Conservation (phyloP, 768 basidiomycete species). For the Mycena belliarum region DNA sequence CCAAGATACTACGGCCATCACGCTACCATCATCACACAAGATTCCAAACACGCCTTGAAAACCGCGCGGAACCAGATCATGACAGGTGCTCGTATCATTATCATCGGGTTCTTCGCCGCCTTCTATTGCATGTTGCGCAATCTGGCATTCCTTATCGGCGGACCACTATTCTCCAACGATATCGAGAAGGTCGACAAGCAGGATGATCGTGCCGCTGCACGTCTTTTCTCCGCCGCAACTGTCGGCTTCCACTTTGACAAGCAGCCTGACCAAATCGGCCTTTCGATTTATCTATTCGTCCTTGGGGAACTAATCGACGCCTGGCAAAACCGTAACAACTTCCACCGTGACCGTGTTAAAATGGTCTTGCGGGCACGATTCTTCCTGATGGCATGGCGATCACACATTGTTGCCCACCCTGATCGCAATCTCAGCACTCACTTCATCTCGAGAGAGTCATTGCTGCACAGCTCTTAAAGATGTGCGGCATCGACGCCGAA, state of each 20-base stretch:
- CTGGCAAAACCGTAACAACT: slow-evolving; percentile 28
- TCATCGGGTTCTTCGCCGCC: slow-evolving; percentile 24
- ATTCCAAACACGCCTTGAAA: slow-evolving; percentile 38
- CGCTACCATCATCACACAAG: slow-evolving; percentile 33
- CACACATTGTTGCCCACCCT: slow-evolving; percentile 20
- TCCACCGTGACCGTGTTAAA: slow-evolving; percentile 24
- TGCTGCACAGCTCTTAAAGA: slow-evolving; percentile 14
- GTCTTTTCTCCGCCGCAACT: slow-evolving; percentile 32
- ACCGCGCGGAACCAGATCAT: slow-evolving; percentile 37
- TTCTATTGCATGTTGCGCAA: slow-evolving; percentile 24
- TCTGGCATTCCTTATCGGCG: slow-evolving; percentile 13
- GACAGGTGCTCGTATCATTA: slow-evolving; percentile 31
- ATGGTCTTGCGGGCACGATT: slow-evolving; percentile 25
- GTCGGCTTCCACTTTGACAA: slow-evolving; percentile 23
- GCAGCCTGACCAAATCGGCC: slow-evolving; percentile 20
- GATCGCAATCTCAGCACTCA: slow-evolving; percentile 20
- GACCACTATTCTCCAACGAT: slow-evolving; percentile 26
- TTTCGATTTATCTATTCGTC: slow-evolving; percentile 32
- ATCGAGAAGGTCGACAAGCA: neutral
- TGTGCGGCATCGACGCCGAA: slow-evolving; percentile 17
- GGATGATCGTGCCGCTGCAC: slow-evolving; percentile 33
- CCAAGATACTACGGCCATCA: slow-evolving; percentile 19
- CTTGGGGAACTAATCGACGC: slow-evolving; percentile 32
- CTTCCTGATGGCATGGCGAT: slow-evolving; percentile 28
- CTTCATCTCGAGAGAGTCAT: slow-evolving; percentile 26